phyloP scores from a whole-genome alignment of 768 basidiomycete genomes.

The Naganishia randhawae region DNA sequence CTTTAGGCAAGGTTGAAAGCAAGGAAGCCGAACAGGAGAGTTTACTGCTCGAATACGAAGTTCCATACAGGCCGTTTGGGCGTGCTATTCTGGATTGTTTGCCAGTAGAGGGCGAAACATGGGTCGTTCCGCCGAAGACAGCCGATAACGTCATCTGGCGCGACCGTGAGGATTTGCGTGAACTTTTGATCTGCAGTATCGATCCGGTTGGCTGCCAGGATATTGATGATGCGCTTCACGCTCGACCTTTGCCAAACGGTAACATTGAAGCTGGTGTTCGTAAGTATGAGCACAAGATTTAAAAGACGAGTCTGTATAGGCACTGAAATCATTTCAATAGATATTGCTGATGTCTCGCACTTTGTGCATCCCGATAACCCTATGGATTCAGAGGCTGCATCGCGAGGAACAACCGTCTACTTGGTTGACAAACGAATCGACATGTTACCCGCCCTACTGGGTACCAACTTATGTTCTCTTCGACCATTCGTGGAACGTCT shows the following conservation, averaged over 20 bases:
- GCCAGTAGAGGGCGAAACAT: slow-evolving; percentile 79
- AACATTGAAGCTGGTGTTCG: slow-evolving; percentile 97
- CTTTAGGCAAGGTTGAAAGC: slow-evolving; percentile 82
- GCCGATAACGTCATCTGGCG: slow-evolving; percentile 62
- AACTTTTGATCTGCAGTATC: slow-evolving; percentile 86
- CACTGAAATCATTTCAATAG: slow-evolving; percentile 52
- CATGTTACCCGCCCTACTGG: slow-evolving; percentile 89
- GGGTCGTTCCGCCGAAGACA: slow-evolving; percentile 83
- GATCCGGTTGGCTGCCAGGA: slow-evolving; percentile 95
- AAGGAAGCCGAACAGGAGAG: slow-evolving; percentile 97
- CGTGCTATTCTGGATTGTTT: slow-evolving; percentile 87
- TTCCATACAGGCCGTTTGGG: slow-evolving; percentile 94
- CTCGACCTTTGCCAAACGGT: slow-evolving; percentile 77
- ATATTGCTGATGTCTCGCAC: slow-evolving; percentile 97
- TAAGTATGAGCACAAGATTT: slow-evolving; percentile 56
- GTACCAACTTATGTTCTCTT: slow-evolving; percentile 91
- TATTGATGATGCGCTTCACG: slow-evolving; percentile 96
- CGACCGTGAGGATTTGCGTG: slow-evolving; percentile 79
- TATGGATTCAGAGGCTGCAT: slow-evolving; percentile 95
- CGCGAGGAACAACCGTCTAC: slow-evolving; percentile 93
- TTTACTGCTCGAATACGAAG: slow-evolving; percentile 86
- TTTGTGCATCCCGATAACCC: slow-evolving; percentile 89
- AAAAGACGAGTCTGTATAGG: not conserved
- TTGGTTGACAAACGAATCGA: slow-evolving; percentile 97
- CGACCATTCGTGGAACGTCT: slow-evolving; percentile 87